Evolutionary conservation across 2,329 filamentous ascomycete genomes (phyloP).

Genomic region (Curvularia eragrostidis): DNA sequence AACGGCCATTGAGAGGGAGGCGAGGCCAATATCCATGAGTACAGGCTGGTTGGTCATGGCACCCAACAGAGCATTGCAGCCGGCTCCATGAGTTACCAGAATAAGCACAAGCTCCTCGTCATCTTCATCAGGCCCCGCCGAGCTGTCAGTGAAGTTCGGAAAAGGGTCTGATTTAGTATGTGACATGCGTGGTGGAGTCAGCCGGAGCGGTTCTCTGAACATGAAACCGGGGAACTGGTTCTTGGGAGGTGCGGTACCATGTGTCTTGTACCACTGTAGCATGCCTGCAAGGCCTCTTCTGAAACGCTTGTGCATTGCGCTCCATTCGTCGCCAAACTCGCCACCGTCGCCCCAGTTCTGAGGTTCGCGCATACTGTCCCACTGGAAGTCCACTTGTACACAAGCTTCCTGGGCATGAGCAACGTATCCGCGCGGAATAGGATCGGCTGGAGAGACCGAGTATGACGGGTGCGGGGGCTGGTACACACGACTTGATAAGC

Average conservation of each 20-base stretch:
- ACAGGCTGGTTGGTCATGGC: conserved; percentile 91
- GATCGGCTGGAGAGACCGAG: conserved; percentile 78
- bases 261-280: conserved; percentile 78
- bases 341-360: conserved; percentile 88
- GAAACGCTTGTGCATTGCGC: conserved; percentile 91
- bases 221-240: conserved; percentile 44
- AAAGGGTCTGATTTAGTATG: conserved; percentile 36
- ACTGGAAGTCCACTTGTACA: conserved; percentile 87
- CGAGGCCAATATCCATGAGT: conserved; percentile 85
- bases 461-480: conserved; percentile 80
- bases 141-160: conserved; percentile 43
- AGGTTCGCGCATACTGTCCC: conserved; percentile 86
- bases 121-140: conserved; percentile 59
- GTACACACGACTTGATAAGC: conserved; percentile 59
- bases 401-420: conserved; percentile 89
- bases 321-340: conserved; percentile 91
- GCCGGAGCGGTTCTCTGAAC: conserved; percentile 31
- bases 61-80: conserved; percentile 93
- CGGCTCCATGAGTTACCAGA: conserved; percentile 91
- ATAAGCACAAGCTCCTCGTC: conserved; percentile 78
- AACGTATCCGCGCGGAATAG: conserved; percentile 87
- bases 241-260: conserved; percentile 50
- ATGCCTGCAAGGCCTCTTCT: conserved; percentile 78
- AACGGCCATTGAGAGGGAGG: conserved; percentile 85
- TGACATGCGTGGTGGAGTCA: conserved; percentile 21